phyloP scores from a whole-genome alignment of 2,329 filamentous ascomycete species.

The Emmonsiellopsis sp. region DNA sequence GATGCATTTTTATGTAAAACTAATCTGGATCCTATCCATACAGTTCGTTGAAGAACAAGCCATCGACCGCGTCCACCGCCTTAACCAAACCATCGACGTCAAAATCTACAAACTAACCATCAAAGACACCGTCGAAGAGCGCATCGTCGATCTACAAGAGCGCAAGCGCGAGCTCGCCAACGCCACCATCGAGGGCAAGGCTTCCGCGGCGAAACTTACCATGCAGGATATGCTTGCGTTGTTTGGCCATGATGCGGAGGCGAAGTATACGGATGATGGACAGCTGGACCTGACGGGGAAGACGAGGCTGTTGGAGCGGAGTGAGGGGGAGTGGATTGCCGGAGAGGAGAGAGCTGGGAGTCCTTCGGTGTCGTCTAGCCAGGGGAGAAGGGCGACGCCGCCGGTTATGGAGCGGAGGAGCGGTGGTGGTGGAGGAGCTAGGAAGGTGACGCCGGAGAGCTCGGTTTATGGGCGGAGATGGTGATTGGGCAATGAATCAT shows the following conservation, averaged over 20 bases:
- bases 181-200: conserved; percentile 74
- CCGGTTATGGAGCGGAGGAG: conserved; percentile 13
- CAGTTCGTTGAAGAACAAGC: conserved; percentile 97
- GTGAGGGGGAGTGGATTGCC: conserved; percentile 13
- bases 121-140: conserved; percentile 76
- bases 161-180: conserved; percentile 89
- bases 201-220: conserved; percentile 71
- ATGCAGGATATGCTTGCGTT: conserved; percentile 90
- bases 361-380: conserved; percentile 11
- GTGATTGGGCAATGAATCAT: conserved; percentile 6
- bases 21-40: conserved; percentile 12
- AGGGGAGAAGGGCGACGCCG: conserved; percentile 11
- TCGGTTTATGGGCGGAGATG: conserved; percentile 22
- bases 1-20: conserved; percentile 9
- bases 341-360: conserved; percentile 8
- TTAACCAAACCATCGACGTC: conserved; percentile 92
- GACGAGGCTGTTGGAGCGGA: conserved; percentile 21
- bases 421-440: conserved; percentile 4
- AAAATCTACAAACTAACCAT: conserved; percentile 93
- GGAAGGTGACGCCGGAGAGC: conserved; percentile 15
- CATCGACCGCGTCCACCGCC: conserved; percentile 95
- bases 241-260: conserved; percentile 63
- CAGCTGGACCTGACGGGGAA: conserved; percentile 24
- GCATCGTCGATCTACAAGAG: conserved; percentile 88
- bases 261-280: conserved; percentile 33